Evolutionary conservation across 2,329 filamentous ascomycete species (phyloP), one percentile per base, ranked within the genome.

Genomic region (Fusarium udum): DNA sequence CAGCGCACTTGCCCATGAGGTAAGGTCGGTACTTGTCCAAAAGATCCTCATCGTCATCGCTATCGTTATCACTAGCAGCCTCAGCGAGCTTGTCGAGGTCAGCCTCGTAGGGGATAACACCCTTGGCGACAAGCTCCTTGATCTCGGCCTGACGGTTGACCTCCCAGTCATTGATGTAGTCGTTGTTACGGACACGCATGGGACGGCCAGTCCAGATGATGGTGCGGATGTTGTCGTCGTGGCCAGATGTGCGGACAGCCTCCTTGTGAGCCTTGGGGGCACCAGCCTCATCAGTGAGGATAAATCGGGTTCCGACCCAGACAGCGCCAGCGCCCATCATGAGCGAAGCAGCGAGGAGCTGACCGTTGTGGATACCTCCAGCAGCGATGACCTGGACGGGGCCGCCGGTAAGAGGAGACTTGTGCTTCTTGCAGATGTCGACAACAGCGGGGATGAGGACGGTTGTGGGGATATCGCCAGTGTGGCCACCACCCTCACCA

Each of bases 191-290:
- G 67, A 99, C 96, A 76, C 96, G 94, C 81, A 99, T 88, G 40
- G 96, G 96, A 66, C 96, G 93, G 63, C 96, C 96, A 64, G 96
- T 99, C 89, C 98, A 99, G 86, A 99, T 99, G 83, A 98, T 94
- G 56, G 96, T 99, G 81, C 94, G 93, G 82, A 98, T 87, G 80
- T 97, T 99, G 85, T 99, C 96, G 84, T 98, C 95, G 83, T 96
- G 97, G 77, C 93, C 90, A 59, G 96, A 90, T 48, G 95, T 98
- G 80, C 91, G 90, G 77, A 99, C 96, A 70, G 95, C 94, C 81
- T 99, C 95, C 87, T 98, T 96, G 88, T 99, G 95, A 52, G 93
- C 90, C 83, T 94, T 92, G 77, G 96, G 94, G 16, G 96, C 96
- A 80, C 96, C 95, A 64, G 96, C 96, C 87, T 99, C 96, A 77